These are phyloP conservation scores for Fomitopsis palustris DNA, from an alignment of 1,284 basidiomycete genomes.

Conservation along the genomic window DNA sequence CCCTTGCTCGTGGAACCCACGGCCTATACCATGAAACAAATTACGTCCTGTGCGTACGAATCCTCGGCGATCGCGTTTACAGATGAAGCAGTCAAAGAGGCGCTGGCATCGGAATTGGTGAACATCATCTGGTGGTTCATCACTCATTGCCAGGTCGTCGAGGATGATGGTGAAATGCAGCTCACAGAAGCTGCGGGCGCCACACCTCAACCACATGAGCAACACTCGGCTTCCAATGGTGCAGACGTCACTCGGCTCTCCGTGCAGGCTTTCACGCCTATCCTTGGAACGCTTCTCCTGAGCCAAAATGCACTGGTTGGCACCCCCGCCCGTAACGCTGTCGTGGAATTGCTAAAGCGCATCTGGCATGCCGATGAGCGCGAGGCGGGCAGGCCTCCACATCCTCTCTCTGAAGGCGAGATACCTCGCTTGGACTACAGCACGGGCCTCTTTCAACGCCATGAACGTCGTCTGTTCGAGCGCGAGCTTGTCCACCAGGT, in stretches of 20 bases:
- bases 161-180: slow-evolving; percentile 33
- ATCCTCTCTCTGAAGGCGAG: slow-evolving; percentile 28
- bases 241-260: slow-evolving; percentile 47
- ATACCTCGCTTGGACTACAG: slow-evolving; percentile 25
- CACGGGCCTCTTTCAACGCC: slow-evolving; percentile 48
- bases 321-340: slow-evolving; percentile 69
- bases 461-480: slow-evolving; percentile 65
- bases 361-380: slow-evolving; percentile 50
- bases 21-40: slow-evolving; percentile 2
- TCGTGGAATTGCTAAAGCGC: slow-evolving; percentile 76
- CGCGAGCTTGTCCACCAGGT: slow-evolving; percentile 81
- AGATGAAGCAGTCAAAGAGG: slow-evolving; percentile 93
- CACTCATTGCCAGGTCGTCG: slow-evolving; percentile 64
- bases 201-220: neutral
- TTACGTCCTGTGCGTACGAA: neutral
- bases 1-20: neutral
- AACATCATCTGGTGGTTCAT: slow-evolving; percentile 94
- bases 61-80: slow-evolving; percentile 1
- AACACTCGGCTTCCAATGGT: neutral
- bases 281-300: slow-evolving; percentile 85
- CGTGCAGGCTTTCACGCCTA: slow-evolving; percentile 87
- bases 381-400: slow-evolving; percentile 24
- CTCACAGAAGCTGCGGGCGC: slow-evolving; percentile 1
- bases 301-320: slow-evolving; percentile 76
- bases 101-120: slow-evolving; percentile 81